phyloP scores from a whole-genome alignment of 768 basidiomycete genomes.

The Rhizopogon vesiculosus region DNA sequence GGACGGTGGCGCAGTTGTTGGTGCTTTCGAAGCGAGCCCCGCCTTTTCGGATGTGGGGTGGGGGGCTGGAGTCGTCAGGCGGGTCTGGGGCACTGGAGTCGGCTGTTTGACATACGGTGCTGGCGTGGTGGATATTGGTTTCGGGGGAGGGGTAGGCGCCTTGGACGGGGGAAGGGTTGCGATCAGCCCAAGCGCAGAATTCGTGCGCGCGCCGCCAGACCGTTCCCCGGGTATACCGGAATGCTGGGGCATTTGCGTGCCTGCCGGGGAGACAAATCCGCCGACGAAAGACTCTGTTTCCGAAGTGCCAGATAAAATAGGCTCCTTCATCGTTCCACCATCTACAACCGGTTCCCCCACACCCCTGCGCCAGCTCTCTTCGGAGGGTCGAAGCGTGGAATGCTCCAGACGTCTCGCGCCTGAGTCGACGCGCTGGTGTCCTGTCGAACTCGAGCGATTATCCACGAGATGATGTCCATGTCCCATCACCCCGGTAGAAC shows the following conservation, averaged over 20 bases:
- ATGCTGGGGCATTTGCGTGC: not conserved
- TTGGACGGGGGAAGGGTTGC: not conserved
- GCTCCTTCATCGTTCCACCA: no score
- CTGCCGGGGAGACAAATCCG: not conserved
- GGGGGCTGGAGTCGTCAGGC: not conserved
- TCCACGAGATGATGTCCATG: slow-evolving; percentile 1
- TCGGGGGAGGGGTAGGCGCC: not conserved
- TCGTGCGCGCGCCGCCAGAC: not conserved
- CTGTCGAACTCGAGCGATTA: not conserved
- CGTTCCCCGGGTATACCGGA: not conserved
- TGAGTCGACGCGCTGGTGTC: not conserved
- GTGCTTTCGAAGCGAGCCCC: not conserved
- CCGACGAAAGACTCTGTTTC: not conserved
- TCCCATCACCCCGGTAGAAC: not conserved
- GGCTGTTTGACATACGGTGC: not conserved
- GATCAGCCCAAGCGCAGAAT: not conserved
- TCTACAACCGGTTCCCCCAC: not conserved
- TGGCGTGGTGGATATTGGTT: no score
- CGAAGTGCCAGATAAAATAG: not conserved
- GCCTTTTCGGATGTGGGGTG: not conserved
- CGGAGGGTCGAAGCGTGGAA: not conserved
- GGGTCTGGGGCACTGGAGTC: not conserved
- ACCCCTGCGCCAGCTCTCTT: not conserved
- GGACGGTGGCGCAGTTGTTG: not conserved
- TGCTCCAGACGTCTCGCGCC: not conserved